These are phyloP conservation scores for Volvox carteri DNA, from an alignment of 163 green algal genomes.

Conservation along the genomic window DNA sequence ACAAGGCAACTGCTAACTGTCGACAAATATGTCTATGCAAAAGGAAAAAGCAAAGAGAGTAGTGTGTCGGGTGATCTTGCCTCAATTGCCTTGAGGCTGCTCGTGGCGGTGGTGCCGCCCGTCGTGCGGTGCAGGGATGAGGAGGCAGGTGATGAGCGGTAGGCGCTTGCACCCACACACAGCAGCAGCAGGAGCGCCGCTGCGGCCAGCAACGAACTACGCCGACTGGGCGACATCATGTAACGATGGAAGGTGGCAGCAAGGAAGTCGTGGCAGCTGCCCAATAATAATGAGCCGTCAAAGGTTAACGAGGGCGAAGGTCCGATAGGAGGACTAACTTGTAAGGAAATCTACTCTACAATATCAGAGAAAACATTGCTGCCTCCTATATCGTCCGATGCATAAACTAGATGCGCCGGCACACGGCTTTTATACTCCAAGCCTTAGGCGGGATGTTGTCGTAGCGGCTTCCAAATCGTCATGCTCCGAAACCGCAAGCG, in stretches of 20 bases:
- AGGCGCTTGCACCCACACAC: neutral
- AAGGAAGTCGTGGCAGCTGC: neutral
- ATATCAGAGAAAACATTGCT: neutral
- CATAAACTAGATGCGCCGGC: too few species aligned
- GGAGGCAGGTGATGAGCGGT: neutral
- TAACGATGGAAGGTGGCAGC: neutral
- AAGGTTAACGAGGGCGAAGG: neutral
- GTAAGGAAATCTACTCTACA: neutral
- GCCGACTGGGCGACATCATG: neutral
- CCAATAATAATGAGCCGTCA: neutral
- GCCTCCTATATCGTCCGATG: too few species aligned
- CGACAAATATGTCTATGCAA: neutral
- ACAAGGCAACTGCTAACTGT: too few species aligned
- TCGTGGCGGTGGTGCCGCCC: slow-evolving; percentile 9
- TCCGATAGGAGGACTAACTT: neutral
- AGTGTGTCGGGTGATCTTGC: neutral
- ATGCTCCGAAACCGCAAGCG: too few species aligned
- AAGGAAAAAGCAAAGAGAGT: neutral
- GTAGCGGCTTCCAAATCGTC: too few species aligned
- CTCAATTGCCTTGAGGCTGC: neutral
- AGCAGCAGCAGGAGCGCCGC: slow-evolving; percentile 26
- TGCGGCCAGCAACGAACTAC: neutral
- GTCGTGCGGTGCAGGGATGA: neutral
- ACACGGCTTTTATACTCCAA: too few species aligned
- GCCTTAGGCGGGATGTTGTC: too few species aligned